Evolutionary conservation across 768 basidiomycete species (phyloP).

Genomic region (Asterophora lycoperdoides): DNA sequence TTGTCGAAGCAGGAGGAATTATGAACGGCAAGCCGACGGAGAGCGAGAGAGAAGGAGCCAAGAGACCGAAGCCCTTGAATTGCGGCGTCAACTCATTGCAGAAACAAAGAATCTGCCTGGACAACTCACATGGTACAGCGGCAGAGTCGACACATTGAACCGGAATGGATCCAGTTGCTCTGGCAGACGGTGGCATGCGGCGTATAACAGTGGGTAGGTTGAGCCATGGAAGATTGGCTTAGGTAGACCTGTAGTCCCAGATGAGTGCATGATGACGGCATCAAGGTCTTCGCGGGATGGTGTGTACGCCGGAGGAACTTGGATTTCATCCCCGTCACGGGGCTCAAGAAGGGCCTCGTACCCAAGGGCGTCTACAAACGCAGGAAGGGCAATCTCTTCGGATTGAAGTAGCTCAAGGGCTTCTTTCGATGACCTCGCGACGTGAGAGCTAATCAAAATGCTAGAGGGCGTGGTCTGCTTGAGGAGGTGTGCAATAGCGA

Average conservation of each 20-base stretch:
- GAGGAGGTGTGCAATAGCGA: conserved; percentile 33
- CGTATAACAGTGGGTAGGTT: conserved; percentile 29
- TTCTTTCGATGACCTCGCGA: conserved; percentile 28
- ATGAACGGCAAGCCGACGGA: conserved; percentile 36
- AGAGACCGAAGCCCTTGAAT: conserved; percentile 33
- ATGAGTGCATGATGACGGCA: conserved; percentile 45
- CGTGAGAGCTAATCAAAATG: conserved; percentile 28
- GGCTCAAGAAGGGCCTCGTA: conserved; percentile 28
- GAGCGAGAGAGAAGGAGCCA: conserved; percentile 32
- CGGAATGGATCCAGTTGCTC: conserved; percentile 25
- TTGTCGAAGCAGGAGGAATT: conserved; percentile 29
- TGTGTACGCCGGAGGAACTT: conserved; percentile 24
- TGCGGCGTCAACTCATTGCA: not conserved
- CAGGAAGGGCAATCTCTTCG: conserved; percentile 13
- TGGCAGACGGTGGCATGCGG: conserved; percentile 32
- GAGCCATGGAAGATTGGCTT: conserved; percentile 40
- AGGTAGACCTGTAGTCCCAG: conserved; percentile 48
- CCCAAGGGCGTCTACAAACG: conserved; percentile 21
- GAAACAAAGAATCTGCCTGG: not conserved
- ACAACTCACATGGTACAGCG: conserved; percentile 34
- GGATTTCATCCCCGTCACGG: conserved; percentile 10
- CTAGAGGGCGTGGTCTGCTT: conserved; percentile 26
- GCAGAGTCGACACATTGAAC: conserved; percentile 34
- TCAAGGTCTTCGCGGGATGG: conserved; percentile 29
- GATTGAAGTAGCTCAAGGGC: conserved; percentile 18